Conservation (phyloP, 2,329 filamentous ascomycete genomes). For the Colletotrichum nymphaeae region DNA sequence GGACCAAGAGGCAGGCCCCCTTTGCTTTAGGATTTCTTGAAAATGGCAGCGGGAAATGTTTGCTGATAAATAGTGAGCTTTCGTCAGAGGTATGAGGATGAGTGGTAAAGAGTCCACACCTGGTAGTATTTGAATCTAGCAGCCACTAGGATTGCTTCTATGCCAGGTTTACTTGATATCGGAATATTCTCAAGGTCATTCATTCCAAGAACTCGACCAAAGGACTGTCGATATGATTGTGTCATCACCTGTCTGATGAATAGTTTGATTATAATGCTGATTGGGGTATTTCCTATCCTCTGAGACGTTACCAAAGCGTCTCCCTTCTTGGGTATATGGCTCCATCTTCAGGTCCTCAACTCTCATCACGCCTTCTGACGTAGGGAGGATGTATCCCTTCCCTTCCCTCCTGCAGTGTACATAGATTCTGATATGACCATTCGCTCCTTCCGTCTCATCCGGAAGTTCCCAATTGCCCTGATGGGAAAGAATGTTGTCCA, state of each 20-base stretch:
- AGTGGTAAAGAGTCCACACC: too few relatives aligned
- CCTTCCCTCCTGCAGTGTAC: neutral
- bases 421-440: neutral
- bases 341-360: too few relatives aligned
- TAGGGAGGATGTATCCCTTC: neutral
- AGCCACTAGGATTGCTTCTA: neutral
- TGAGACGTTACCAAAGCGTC: neutral
- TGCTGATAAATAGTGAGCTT: too few relatives aligned
- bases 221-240: neutral
- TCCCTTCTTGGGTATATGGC: neutral
- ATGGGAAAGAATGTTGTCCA: neutral
- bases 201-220: too few relatives aligned
- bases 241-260: neutral
- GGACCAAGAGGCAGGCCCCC: too few relatives aligned
- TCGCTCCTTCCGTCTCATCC: neutral
- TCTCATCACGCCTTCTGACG: neutral
- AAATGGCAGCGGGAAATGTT: too few relatives aligned
- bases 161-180: neutral
- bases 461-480: neutral
- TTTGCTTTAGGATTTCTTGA: too few relatives aligned
- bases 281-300: neutral
- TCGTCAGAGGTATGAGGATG: too few relatives aligned
- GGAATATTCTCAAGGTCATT: neutral
- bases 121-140: neutral
- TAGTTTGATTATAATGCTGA: neutral